Evolutionary conservation across 2,329 filamentous ascomycete genomes (phyloP).

Genomic region (Huntiella bhutanensis): DNA sequence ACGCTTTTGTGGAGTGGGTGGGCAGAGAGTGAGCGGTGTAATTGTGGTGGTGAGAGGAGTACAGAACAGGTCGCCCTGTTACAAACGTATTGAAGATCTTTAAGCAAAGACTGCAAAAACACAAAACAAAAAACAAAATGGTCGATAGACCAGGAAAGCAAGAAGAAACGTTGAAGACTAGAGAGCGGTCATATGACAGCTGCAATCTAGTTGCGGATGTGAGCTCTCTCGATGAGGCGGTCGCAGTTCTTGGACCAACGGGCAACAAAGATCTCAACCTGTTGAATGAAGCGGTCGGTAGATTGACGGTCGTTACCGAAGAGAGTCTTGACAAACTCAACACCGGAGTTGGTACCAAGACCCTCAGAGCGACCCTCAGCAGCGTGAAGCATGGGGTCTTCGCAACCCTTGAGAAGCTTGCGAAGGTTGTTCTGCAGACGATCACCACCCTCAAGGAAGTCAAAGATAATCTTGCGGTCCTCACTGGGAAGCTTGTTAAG

Average conservation of each 20-base stretch:
- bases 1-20: neutral
- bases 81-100: slow-evolving; percentile 4
- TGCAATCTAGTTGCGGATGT: no score
- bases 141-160: slow-evolving; percentile 3
- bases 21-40: neutral
- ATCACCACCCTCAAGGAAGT: slow-evolving; percentile 79
- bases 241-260: slow-evolving; percentile 60
- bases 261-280: slow-evolving; percentile 73
- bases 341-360: slow-evolving; percentile 80
- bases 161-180: neutral
- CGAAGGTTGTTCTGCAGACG: slow-evolving; percentile 71
- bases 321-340: slow-evolving; percentile 89
- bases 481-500: slow-evolving; percentile 55
- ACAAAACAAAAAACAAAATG: slow-evolving; percentile 3
- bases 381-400: slow-evolving; percentile 85
- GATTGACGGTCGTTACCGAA: slow-evolving; percentile 80
- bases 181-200: no score
- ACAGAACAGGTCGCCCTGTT: slow-evolving; percentile 11
- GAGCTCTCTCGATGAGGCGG: no score
- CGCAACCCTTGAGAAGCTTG: slow-evolving; percentile 73
- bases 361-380: slow-evolving; percentile 48
- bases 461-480: slow-evolving; percentile 43
- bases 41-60: neutral
- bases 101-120: slow-evolving; percentile 3
- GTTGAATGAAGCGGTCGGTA: slow-evolving; percentile 85